Evolutionary conservation across 192 early-diverging fungal genomes (phyloP).

Genomic region (Rhizoclosmatium globosum): DNA sequence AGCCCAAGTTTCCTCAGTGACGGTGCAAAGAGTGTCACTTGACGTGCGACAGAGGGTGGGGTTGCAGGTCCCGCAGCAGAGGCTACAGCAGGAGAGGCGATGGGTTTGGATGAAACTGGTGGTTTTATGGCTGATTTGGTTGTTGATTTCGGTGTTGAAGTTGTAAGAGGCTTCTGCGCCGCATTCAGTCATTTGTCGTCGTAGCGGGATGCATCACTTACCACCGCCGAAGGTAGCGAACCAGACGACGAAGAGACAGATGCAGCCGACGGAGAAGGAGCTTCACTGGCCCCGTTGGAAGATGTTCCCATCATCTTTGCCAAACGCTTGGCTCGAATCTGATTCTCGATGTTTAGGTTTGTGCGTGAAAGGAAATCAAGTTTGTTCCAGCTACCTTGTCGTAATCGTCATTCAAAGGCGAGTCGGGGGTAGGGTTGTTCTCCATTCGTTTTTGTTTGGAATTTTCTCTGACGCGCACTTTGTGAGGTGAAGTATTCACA

Average conservation of each 20-base stretch:
- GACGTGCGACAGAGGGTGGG: background rate
- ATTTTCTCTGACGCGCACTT: too few species aligned
- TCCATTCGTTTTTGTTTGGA: background rate
- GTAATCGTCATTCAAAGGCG: background rate
- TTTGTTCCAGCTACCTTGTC: background rate
- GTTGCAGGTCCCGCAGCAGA: background rate
- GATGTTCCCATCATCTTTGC: constrained; percentile 27
- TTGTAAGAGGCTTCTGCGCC: background rate
- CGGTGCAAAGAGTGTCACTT: constrained; percentile 36
- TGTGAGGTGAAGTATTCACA: too few species aligned
- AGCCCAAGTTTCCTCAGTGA: constrained; percentile 78
- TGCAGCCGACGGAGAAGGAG: background rate
- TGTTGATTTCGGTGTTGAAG: background rate
- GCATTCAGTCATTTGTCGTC: background rate
- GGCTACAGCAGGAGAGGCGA: background rate
- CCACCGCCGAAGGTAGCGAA: background rate
- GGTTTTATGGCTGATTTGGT: background rate
- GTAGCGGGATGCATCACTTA: constrained; percentile 1
- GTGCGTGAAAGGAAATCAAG: background rate
- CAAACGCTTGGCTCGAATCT: constrained; percentile 41
- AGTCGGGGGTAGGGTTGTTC: background rate
- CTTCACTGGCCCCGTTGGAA: background rate
- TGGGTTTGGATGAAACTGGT: background rate
- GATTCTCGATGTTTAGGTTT: background rate
- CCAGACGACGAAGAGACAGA: background rate